phyloP scores from a whole-genome alignment of 768 basidiomycete species.

The Hydnomerulius pinastri region DNA sequence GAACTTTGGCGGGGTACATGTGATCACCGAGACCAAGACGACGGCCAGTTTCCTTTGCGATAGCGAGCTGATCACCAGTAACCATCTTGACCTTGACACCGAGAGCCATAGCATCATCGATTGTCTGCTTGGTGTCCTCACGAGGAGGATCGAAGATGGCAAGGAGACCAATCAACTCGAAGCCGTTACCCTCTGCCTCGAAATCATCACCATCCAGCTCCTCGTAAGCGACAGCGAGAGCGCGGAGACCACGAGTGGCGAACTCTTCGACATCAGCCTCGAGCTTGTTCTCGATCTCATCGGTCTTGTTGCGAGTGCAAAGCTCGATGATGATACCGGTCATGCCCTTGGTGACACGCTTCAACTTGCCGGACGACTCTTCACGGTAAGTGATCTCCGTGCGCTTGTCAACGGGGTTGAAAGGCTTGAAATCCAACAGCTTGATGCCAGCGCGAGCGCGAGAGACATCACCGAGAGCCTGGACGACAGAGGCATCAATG shows the following conservation, averaged over 20 bases:
- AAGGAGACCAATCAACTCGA: constrained; percentile 95
- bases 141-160: constrained; percentile 98
- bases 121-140: constrained; percentile 98
- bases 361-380: constrained; percentile 91
- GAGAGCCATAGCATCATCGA: constrained; percentile 93
- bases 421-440: constrained; percentile 98
- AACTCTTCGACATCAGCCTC: constrained; percentile 97
- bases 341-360: constrained; percentile 99
- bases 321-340: constrained; percentile 98
- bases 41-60: constrained; percentile 98
- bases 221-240: constrained; percentile 94
- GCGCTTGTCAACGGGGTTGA: constrained; percentile 99
- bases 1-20: constrained; percentile 99
- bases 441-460: constrained; percentile 92
- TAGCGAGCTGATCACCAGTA: constrained; percentile 99
- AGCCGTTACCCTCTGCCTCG: constrained; percentile 92
- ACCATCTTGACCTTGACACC: constrained; percentile 99
- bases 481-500: constrained; percentile 86
- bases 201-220: constrained; percentile 82
- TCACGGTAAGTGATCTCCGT: constrained; percentile 98
- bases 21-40: constrained; percentile 98
- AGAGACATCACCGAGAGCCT: constrained; percentile 67
- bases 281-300: constrained; percentile 86
- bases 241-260: constrained; percentile 91
- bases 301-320: constrained; percentile 96